These are phyloP conservation scores for Aspergillus sp. DNA, from an alignment of 2,329 filamentous ascomycete species.

Conservation along the genomic window DNA sequence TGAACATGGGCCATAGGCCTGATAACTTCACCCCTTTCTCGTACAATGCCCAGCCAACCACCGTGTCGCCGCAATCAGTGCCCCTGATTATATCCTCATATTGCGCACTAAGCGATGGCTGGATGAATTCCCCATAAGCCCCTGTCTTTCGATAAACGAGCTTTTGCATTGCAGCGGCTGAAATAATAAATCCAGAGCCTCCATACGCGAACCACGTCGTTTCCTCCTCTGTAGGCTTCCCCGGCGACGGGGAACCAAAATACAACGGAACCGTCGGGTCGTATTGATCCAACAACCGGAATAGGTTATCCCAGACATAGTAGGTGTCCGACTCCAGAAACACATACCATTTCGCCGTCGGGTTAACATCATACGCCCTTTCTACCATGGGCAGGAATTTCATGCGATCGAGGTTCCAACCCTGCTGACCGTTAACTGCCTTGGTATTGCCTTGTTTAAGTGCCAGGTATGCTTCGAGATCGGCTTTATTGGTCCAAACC, in stretches of 20 bases:
- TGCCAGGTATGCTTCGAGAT: constrained; percentile 37
- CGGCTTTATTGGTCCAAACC: constrained; percentile 30
- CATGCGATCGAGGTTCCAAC: constrained; percentile 50
- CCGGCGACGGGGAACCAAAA: constrained; percentile 30
- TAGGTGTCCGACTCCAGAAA: constrained; percentile 55
- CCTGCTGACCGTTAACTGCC: constrained; percentile 12
- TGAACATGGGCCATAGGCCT: constrained; percentile 46
- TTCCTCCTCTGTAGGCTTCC: constrained; percentile 44
- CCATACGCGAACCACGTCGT: constrained; percentile 45
- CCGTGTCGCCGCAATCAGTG: constrained; percentile 50
- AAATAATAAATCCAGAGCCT: constrained; percentile 47
- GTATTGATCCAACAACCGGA: constrained; percentile 45
- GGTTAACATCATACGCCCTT: constrained; percentile 35
- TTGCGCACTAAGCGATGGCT: constrained; percentile 15
- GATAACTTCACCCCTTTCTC: constrained; percentile 41
- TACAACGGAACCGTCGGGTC: constrained; percentile 43
- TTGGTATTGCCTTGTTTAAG: constrained; percentile 23
- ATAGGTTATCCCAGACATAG: constrained; percentile 45
- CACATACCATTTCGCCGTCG: constrained; percentile 50
- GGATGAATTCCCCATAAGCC: constrained; percentile 30
- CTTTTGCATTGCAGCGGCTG: constrained; percentile 38
- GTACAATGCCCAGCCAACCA: constrained; percentile 44
- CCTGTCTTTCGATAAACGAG: constrained; percentile 13
- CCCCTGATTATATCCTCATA: constrained; percentile 33
- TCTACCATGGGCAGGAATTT: constrained; percentile 51